Evolutionary conservation across 2,329 filamentous ascomycete species (phyloP).

Genomic region (Eutypa lata): DNA sequence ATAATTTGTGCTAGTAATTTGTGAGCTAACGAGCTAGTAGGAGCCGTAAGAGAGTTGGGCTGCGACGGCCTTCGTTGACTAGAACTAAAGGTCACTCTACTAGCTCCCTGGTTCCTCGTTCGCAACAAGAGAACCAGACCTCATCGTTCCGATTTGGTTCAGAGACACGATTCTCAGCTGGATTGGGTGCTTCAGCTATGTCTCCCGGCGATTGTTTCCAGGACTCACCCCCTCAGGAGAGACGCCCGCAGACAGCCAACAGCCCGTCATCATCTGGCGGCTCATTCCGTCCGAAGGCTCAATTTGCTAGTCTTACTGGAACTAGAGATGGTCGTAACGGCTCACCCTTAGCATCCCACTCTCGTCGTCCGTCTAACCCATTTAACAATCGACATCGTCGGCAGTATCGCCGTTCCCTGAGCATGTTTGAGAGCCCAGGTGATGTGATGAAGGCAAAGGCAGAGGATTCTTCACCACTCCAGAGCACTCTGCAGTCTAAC

Average conservation of each 20-base stretch:
- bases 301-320: constrained; percentile 58
- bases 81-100: constrained; percentile 74
- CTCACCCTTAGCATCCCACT: constrained; percentile 69
- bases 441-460: constrained; percentile 83
- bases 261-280: constrained; percentile 54
- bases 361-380: constrained; percentile 70
- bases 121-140: constrained; percentile 61
- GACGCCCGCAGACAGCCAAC: constrained; percentile 57
- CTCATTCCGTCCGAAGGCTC: constrained; percentile 61
- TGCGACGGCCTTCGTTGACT: constrained; percentile 71
- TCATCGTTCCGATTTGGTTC: constrained; percentile 74
- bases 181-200: constrained; percentile 52
- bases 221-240: constrained; percentile 73
- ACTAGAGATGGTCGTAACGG: constrained; percentile 60
- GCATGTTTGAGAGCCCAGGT: constrained; percentile 94
- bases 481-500: constrained; percentile 57
- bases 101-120: constrained; percentile 58
- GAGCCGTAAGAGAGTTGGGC: constrained; percentile 59
- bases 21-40: constrained; percentile 37
- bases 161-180: constrained; percentile 26
- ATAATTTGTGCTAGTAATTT: background rate
- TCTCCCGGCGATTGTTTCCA: constrained; percentile 79
- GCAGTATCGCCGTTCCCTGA: constrained; percentile 85
- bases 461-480: constrained; percentile 50
- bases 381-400: constrained; percentile 75